Evolutionary conservation across 2,329 filamentous ascomycete genomes (phyloP).

Genomic region (Scytalidium sp.): DNA sequence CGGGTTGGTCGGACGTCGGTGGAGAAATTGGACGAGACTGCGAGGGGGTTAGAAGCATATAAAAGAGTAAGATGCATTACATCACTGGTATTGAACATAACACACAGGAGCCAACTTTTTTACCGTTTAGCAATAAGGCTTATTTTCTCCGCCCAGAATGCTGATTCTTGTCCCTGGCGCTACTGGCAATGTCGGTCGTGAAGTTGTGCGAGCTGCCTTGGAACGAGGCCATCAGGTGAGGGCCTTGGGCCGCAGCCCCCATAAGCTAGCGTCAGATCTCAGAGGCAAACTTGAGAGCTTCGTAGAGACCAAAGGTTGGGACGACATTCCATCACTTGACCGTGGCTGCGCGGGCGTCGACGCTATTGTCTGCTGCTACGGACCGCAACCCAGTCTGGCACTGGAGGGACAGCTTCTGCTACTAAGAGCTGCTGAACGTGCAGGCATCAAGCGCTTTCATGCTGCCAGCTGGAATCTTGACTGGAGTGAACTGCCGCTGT

Average conservation of each 20-base stretch:
- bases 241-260: slow-evolving; percentile 1
- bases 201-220: slow-evolving; percentile 4
- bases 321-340: slow-evolving; percentile 31
- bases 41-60: too few relatives aligned
- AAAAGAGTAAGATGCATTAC: too few relatives aligned
- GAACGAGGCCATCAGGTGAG: slow-evolving; percentile 2
- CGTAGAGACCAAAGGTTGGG: slow-evolving; percentile 19
- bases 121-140: not conserved
- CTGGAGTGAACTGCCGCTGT: slow-evolving; percentile 26
- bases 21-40: too few relatives aligned
- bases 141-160: not conserved
- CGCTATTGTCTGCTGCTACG: slow-evolving; percentile 32
- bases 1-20: too few relatives aligned
- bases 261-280: too few relatives aligned
- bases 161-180: slow-evolving; percentile 6
- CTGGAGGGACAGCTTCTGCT: slow-evolving; percentile 34
- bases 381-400: slow-evolving; percentile 17
- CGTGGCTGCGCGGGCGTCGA: slow-evolving; percentile 30
- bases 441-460: slow-evolving; percentile 27
- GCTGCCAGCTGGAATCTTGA: slow-evolving; percentile 31
- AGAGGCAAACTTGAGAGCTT: slow-evolving; percentile 31
- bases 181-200: slow-evolving; percentile 6
- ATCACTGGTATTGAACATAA: too few relatives aligned
- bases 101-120: too few relatives aligned
- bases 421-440: slow-evolving; percentile 33